Evolutionary conservation across 106 monocot species (phyloP), one percentile per base, ranked within the genome.

Genomic region (Gastrodia elata): DNA sequence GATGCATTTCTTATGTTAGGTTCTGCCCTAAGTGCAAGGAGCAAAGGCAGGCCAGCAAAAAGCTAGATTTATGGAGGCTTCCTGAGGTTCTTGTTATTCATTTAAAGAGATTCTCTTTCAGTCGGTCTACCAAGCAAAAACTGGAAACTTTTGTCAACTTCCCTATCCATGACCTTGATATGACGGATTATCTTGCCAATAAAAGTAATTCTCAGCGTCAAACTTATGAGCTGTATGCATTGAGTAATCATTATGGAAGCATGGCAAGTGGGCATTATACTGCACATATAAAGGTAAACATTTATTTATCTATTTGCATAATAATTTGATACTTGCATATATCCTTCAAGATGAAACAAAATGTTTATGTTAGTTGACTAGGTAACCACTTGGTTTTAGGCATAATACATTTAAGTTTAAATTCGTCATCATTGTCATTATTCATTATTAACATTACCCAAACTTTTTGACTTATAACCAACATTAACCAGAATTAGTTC

Each of bases 241-340:
- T 98, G 77, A 88, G 93, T 73, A 98, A 98, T 75, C 97, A 98
- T 71, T 98, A 91, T 76, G 97, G 97, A 33, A 93, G 81, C 71
- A 98, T 98, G 97, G 97, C 91, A 20, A 98, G 93, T 82, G 97
- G 97, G 20, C 97, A 98, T 80, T 98, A 98, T 68, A 98, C 97
- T 65, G 93, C 93, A 75, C 84, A 93, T 57, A 98, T 98, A 61
- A 98, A 98, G 93, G 97, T 93, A 44, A 71, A 27, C 43, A 65
- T 41, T 39, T 69, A 25, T 6, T 7, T 40, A 11, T 64, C 13
- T 8, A 6, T 80, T 61, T 83, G 35, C 35, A 75, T 24, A 58
- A 58, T 52, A 14, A 39, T 40, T 40, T 26, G 18, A 40, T 39
- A 40, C 10, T 24, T 39, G n/a, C 37, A 10, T 40, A 41, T 39